Evolutionary conservation across 192 early-diverging fungal species (phyloP).

Genomic region (Dimargaris cristalligena): DNA sequence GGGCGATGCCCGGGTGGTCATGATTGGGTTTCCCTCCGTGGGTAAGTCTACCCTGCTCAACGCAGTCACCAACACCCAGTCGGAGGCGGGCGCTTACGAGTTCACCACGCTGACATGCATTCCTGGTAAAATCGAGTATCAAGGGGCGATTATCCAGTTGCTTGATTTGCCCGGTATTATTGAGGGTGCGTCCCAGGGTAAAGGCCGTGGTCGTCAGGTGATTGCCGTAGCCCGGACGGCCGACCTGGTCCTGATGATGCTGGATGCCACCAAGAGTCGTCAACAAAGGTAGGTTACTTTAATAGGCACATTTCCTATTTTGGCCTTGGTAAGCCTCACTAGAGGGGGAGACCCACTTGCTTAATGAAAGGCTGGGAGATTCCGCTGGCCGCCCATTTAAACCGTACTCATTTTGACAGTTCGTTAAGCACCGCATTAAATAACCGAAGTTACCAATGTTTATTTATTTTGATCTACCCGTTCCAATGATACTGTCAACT

Average conservation of each 20-base stretch:
- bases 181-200: slow-evolving; percentile 93
- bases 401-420: too few species aligned
- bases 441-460: too few species aligned
- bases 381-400: too few species aligned
- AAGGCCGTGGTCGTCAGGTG: slow-evolving; percentile 93
- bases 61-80: slow-evolving; percentile 82
- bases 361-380: too few species aligned
- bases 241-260: slow-evolving; percentile 94
- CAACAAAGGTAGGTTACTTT: slow-evolving; percentile 56
- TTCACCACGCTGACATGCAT: slow-evolving; percentile 96
- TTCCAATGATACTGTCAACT: too few species aligned
- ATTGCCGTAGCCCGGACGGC: slow-evolving; percentile 94
- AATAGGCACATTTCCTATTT: too few species aligned
- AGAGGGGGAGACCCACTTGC: too few species aligned
- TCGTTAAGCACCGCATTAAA: too few species aligned
- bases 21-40: slow-evolving; percentile 97
- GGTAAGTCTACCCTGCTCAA: slow-evolving; percentile 94
- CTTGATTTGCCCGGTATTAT: slow-evolving; percentile 99
- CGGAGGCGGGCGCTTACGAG: slow-evolving; percentile 75
- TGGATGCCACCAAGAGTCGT: slow-evolving; percentile 85
- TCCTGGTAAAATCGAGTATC: slow-evolving; percentile 87
- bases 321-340: too few species aligned
- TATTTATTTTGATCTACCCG: too few species aligned
- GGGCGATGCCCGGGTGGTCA: slow-evolving; percentile 87
- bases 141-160: slow-evolving; percentile 91